These are phyloP conservation scores for Vitis amurensis DNA, from an alignment of 164 flowering plant genomes.

Conservation along the genomic window DNA sequence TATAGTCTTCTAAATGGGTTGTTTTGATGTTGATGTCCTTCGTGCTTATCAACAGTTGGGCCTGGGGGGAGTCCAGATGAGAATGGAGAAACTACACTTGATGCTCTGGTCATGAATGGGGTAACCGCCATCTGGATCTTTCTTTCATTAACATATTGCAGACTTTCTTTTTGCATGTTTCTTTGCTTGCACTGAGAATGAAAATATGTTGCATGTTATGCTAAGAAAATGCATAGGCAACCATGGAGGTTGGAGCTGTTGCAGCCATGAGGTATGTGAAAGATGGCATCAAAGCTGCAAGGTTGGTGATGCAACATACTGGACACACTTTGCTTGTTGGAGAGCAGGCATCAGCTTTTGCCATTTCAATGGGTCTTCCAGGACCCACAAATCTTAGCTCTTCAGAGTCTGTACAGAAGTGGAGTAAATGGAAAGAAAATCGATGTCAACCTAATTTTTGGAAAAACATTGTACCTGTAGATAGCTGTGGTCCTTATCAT, in stretches of 20 bases:
- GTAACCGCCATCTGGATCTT: slow-evolving; percentile 32
- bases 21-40: neutral
- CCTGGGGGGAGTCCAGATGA: slow-evolving; percentile 99
- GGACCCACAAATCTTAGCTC: slow-evolving; percentile 96
- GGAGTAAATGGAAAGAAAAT: slow-evolving; percentile 80
- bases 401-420: slow-evolving; percentile 65
- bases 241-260: slow-evolving; percentile 99
- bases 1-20: neutral
- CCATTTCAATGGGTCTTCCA: slow-evolving; percentile 93
- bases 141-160: slow-evolving; percentile 1
- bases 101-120: slow-evolving; percentile 97
- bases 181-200: slow-evolving; percentile 12
- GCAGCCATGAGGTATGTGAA: slow-evolving; percentile 91
- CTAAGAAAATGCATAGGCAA: slow-evolving; percentile 67
- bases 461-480: slow-evolving; percentile 62
- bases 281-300: slow-evolving; percentile 92
- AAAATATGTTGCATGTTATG: slow-evolving; percentile 22
- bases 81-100: slow-evolving; percentile 94
- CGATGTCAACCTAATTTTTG: slow-evolving; percentile 90
- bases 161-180: neutral
- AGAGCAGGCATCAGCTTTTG: slow-evolving; percentile 83
- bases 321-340: slow-evolving; percentile 91
- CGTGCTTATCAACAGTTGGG: slow-evolving; percentile 58
- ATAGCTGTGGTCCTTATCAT: slow-evolving; percentile 85
- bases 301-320: slow-evolving; percentile 82